Evolutionary conservation across 192 early-diverging fungal species (phyloP).

Genomic region (Coemansia sp.): DNA sequence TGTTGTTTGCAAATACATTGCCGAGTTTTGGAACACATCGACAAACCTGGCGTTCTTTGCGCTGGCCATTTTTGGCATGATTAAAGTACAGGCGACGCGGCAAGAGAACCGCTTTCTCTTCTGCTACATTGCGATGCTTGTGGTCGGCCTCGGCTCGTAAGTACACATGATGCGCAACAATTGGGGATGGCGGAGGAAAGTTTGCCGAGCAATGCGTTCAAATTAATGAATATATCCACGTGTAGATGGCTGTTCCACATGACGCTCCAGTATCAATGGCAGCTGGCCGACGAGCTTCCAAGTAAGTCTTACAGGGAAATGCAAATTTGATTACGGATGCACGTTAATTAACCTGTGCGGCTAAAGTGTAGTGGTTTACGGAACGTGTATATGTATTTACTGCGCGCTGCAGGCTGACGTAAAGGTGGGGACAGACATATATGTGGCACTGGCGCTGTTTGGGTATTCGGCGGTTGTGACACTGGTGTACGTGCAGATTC

Average conservation of each 20-base stretch:
- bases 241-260: slow-evolving; percentile 62
- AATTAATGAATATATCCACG: background rate
- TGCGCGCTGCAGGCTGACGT: slow-evolving; percentile 44
- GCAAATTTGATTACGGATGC: slow-evolving; percentile 54
- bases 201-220: background rate
- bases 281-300: slow-evolving; percentile 77
- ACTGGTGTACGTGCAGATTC: slow-evolving; percentile 57
- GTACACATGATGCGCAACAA: slow-evolving; percentile 21
- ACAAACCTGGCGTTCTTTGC: slow-evolving; percentile 52
- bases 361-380: slow-evolving; percentile 58
- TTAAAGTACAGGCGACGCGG: slow-evolving; percentile 45
- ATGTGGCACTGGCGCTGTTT: slow-evolving; percentile 40
- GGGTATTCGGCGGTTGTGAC: slow-evolving; percentile 52
- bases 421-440: slow-evolving; percentile 27
- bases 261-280: slow-evolving; percentile 66
- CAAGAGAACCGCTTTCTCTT: slow-evolving; percentile 54
- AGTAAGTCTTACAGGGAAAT: slow-evolving; percentile 62
- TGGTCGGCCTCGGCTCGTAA: slow-evolving; percentile 68
- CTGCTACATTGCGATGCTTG: slow-evolving; percentile 54
- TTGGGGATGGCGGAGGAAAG: background rate
- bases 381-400: slow-evolving; percentile 53
- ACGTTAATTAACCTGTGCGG: background rate
- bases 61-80: slow-evolving; percentile 60
- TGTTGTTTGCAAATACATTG: slow-evolving; percentile 61
- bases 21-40: slow-evolving; percentile 72